These are phyloP conservation scores for Colletotrichum sublineola DNA, from an alignment of 2,329 filamentous ascomycete species.

Conservation along the genomic window DNA sequence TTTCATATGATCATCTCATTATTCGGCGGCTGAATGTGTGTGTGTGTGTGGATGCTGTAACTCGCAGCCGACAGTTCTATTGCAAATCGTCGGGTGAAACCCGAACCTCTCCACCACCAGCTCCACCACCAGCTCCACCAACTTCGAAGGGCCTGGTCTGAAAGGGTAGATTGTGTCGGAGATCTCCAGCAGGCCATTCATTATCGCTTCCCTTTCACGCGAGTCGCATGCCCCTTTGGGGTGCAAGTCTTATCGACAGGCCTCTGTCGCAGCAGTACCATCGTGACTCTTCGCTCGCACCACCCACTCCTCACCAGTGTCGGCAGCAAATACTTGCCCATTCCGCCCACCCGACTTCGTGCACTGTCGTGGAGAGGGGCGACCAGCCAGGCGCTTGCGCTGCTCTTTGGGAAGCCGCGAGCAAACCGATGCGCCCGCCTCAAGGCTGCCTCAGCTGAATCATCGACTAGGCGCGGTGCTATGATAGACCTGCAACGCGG, in stretches of 20 bases:
- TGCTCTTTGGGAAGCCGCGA: constrained; percentile 5
- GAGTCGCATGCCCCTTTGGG: constrained; percentile 24
- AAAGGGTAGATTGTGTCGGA: constrained; percentile 23
- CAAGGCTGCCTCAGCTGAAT: constrained; percentile 20
- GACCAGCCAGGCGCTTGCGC: background rate
- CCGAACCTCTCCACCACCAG: constrained; percentile 21
- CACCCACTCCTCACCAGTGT: constrained; percentile 32
- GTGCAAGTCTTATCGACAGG: constrained; percentile 22
- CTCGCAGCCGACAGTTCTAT: constrained; percentile 15
- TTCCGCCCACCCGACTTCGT: constrained; percentile 10
- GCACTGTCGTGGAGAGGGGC: background rate
- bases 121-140: constrained; percentile 15
- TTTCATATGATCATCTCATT: background rate
- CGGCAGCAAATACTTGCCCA: constrained; percentile 12
- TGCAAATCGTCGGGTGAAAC: constrained; percentile 38
- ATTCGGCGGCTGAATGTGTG: constrained; percentile 5
- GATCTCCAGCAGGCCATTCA: constrained; percentile 19
- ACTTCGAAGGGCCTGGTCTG: constrained; percentile 22
- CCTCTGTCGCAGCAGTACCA: constrained; percentile 31
- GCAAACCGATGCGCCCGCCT: constrained; percentile 19
- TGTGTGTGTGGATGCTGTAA: constrained; percentile 2
- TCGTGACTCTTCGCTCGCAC: constrained; percentile 23
- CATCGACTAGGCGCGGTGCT: background rate
- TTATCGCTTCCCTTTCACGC: background rate
- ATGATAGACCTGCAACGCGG: background rate